phyloP scores from a whole-genome alignment of 2,329 filamentous ascomycete genomes.

The Botryotinia globosa region DNA sequence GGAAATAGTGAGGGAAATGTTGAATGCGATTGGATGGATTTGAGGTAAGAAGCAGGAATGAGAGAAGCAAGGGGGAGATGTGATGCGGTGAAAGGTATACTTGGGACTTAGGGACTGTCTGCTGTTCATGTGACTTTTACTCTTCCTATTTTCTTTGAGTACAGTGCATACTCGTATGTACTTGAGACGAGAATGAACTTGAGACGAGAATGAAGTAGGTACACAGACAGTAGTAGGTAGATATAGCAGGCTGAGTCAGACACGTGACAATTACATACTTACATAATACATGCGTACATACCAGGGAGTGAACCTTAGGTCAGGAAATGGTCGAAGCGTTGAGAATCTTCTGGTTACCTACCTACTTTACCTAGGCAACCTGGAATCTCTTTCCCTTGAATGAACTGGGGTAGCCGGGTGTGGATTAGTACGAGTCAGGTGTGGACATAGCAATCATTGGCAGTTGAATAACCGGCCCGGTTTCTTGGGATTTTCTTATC shows the following conservation, averaged over 20 bases:
- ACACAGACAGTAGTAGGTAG: too few species aligned
- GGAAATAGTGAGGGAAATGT: neutral
- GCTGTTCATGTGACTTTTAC: neutral
- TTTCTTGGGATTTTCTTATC: neutral
- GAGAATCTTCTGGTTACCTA: neutral
- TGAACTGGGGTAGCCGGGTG: neutral
- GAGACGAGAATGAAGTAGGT: too few species aligned
- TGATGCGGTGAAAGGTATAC: neutral
- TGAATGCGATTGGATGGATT: neutral
- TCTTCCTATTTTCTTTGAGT: neutral
- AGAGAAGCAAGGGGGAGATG: neutral
- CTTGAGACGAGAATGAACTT: too few species aligned
- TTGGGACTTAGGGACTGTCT: neutral
- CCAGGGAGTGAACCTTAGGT: neutral
- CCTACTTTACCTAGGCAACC: neutral
- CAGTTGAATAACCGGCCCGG: neutral
- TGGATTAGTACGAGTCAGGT: neutral
- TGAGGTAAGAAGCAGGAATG: neutral
- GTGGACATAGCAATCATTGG: neutral
- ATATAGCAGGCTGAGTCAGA: neutral
- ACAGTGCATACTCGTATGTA: neutral
- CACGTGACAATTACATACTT: neutral
- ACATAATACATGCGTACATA: too few species aligned
- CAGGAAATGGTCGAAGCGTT: constrained; percentile 5
- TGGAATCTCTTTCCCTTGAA: neutral